phyloP scores from a whole-genome alignment of 805 yeast species.

The Saccharomyces jurei region DNA sequence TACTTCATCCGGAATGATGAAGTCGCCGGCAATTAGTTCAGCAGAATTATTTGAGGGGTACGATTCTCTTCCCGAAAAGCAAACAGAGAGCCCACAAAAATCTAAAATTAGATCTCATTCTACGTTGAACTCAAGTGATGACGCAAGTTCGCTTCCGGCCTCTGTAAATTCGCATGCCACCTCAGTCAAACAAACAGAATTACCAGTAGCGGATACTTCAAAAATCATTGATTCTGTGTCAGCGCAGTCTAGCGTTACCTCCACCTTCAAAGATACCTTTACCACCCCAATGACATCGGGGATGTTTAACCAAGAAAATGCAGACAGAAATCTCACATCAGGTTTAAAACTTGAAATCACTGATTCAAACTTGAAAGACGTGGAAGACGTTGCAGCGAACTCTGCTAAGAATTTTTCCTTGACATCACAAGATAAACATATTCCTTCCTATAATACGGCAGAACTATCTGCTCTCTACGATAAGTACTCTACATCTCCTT shows the following conservation, averaged over 20 bases:
- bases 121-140: background rate
- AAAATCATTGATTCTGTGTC: conserved; percentile 4
- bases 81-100: background rate
- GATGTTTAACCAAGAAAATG: background rate
- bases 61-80: background rate
- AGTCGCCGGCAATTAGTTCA: conserved; percentile 39
- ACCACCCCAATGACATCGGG: background rate
- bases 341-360: conserved; percentile 4
- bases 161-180: background rate
- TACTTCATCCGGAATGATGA: conserved; percentile 46
- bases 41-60: conserved; percentile 27
- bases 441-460: conserved; percentile 1
- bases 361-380: conserved; percentile 7
- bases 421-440: conserved; percentile 4
- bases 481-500: conserved; percentile 14
- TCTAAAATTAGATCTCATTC: background rate
- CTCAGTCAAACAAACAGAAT: background rate
- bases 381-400: background rate
- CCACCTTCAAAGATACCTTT: background rate
- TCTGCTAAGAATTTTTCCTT: conserved; percentile 1
- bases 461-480: conserved; percentile 17
- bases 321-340: background rate
- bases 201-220: background rate
- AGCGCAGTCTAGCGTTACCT: background rate
- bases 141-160: background rate